These are phyloP conservation scores for Peronospora belbahrii DNA, from an alignment of 352 stramenopile species.

Conservation along the genomic window DNA sequence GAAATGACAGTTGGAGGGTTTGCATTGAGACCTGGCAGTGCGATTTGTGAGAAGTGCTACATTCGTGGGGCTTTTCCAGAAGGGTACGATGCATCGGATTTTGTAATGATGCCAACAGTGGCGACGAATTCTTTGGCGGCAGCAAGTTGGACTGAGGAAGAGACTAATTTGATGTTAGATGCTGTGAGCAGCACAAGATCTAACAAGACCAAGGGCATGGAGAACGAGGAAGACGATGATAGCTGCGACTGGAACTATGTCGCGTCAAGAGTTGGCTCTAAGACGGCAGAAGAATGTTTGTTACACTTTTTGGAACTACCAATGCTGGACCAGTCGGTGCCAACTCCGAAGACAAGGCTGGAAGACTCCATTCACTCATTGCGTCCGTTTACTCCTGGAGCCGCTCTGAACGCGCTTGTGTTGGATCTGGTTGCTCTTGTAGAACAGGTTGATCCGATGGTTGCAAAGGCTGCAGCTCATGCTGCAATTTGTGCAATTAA, in stretches of 20 bases:
- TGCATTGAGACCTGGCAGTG: conserved; percentile 40
- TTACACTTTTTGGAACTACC: conserved; percentile 72
- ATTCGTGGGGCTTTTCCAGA: conserved; percentile 56
- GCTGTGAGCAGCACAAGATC: conserved; percentile 34
- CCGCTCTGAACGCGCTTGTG: conserved; percentile 45
- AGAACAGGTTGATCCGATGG: conserved; percentile 51
- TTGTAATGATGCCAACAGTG: conserved; percentile 32
- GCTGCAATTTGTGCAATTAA: conserved; percentile 57
- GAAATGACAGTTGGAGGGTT: conserved; percentile 43
- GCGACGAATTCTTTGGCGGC: conserved; percentile 1
- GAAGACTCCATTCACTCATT: conserved; percentile 14
- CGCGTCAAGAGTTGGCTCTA: conserved; percentile 52
- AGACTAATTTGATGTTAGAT: conserved; percentile 41
- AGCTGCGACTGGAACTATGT: conserved; percentile 75
- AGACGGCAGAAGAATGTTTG: conserved; percentile 70
- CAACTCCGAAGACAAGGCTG: not conserved
- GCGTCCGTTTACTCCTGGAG: conserved; percentile 36
- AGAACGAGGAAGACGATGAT: conserved; percentile 22
- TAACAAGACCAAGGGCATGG: conserved; percentile 5
- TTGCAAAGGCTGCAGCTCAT: conserved; percentile 61
- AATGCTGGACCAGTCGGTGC: conserved; percentile 30
- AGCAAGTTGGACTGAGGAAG: conserved; percentile 35
- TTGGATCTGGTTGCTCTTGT: conserved; percentile 48
- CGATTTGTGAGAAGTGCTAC: conserved; percentile 65
- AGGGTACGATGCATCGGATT: conserved; percentile 50